phyloP scores from a whole-genome alignment of 305 asterid genomes.

The Fraxinus sp. region DNA sequence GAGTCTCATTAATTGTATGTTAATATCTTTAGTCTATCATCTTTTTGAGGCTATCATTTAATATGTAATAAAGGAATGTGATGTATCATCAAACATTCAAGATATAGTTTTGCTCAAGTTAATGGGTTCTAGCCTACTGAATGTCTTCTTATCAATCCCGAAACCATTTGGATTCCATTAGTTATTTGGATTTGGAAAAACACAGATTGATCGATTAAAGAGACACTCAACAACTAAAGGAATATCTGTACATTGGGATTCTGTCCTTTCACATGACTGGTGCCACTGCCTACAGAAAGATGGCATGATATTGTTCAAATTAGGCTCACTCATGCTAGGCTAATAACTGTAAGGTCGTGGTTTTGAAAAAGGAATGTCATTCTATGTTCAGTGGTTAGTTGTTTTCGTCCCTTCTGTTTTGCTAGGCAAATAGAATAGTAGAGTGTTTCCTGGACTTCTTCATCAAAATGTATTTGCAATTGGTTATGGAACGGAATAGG shows the following conservation, averaged over 20 bases:
- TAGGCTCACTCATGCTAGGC: background rate
- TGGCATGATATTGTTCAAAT: background rate
- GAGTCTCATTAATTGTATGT: background rate
- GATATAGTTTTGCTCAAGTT: background rate
- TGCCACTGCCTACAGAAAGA: background rate
- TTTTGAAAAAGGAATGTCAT: background rate
- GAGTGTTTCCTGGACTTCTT: background rate
- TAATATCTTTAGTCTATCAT: background rate
- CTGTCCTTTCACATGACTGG: background rate
- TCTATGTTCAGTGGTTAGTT: background rate
- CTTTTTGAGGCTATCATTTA: background rate
- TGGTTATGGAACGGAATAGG: background rate
- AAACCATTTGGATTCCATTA: background rate
- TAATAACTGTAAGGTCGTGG: background rate
- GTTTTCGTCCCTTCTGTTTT: background rate
- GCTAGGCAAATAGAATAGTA: background rate
- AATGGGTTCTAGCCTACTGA: background rate
- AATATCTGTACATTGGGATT: background rate
- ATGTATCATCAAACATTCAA: background rate
- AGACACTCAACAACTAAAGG: background rate
- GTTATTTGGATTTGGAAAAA: background rate
- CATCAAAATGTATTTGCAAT: background rate
- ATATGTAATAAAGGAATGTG: background rate
- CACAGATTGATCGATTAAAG: background rate
- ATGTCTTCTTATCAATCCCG: background rate